Percentiles rank a stretch among this genome's conserved stretches.
These are phyloP conservation scores for Gaillardinia entomophila DNA, from an alignment of 805 yeast genomes.

Conservation along the genomic window DNA sequence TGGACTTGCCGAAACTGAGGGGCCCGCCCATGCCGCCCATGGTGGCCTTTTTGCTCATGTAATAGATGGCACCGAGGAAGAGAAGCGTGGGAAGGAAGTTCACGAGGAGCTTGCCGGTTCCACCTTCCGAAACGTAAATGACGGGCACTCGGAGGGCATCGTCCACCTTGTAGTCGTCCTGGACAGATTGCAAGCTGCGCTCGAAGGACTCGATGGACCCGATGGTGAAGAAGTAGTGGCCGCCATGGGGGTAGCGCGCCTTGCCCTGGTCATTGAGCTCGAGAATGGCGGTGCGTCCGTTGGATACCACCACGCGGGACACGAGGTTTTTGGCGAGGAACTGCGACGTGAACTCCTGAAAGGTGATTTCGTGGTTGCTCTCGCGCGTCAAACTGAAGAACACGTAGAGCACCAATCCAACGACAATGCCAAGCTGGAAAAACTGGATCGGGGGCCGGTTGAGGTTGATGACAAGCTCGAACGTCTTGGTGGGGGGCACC, in stretches of 20 bases:
- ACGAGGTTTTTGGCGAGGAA: conserved; percentile 77
- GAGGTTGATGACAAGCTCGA: conserved; percentile 20
- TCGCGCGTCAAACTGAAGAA: conserved; percentile 14
- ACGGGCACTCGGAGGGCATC: conserved; percentile 73
- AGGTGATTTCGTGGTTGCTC: conserved; percentile 55
- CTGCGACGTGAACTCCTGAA: conserved; percentile 82
- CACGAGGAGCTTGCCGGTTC: conserved; percentile 53
- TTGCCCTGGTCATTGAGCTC: conserved; percentile 59
- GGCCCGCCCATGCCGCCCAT: conserved; percentile 79
- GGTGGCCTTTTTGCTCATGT: conserved; percentile 66
- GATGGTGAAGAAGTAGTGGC: conserved; percentile 55
- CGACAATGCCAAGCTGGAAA: conserved; percentile 27
- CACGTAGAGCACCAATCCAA: conserved; percentile 20
- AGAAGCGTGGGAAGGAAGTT: conserved; percentile 86
- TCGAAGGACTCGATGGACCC: conserved; percentile 91
- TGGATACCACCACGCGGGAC: conserved; percentile 64
- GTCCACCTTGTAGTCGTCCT: conserved; percentile 59
- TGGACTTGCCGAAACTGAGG: conserved; percentile 80
- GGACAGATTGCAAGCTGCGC: conserved; percentile 68
- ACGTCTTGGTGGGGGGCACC: conserved; percentile 6
- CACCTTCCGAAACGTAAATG: conserved; percentile 67
- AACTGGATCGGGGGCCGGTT: conserved; percentile 16
- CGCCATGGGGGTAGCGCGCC: conserved; percentile 35
- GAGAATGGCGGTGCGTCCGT: conserved; percentile 70
- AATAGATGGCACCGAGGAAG: conserved; percentile 83